These are phyloP conservation scores for Calendula officinalis DNA, from an alignment of 129 eudicot species.

Conservation along the genomic window DNA sequence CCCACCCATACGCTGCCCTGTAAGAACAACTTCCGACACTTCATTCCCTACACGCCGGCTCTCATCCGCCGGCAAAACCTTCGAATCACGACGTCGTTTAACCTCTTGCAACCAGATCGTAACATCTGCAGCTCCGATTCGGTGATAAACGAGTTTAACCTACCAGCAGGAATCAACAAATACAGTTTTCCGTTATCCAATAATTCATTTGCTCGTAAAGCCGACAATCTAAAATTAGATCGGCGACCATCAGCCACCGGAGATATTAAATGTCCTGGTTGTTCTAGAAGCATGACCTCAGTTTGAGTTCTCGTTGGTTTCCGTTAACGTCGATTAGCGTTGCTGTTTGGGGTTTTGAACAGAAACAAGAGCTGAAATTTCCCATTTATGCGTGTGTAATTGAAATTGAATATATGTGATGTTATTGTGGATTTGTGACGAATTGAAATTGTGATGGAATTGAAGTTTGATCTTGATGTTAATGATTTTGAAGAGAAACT, in stretches of 20 bases:
- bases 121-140: constrained; percentile 40
- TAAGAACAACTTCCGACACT: background rate
- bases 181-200: constrained; percentile 32
- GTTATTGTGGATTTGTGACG: background rate
- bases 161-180: constrained; percentile 38
- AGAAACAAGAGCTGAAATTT: constrained; percentile 34
- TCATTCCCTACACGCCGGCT: background rate
- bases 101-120: constrained; percentile 9
- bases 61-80: constrained; percentile 33
- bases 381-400: constrained; percentile 26
- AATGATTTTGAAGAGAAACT: too few relatives aligned
- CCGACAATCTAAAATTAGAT: constrained; percentile 24
- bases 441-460: background rate
- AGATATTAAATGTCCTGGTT: constrained; percentile 47
- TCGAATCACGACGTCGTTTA: constrained; percentile 27
- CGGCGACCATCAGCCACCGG: constrained; percentile 16
- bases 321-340: constrained; percentile 39
- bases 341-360: constrained; percentile 13
- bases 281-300: constrained; percentile 51
- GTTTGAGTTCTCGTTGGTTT: constrained; percentile 10
- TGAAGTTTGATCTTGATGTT: too few relatives aligned
- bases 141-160: constrained; percentile 36
- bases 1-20: background rate
- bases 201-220: constrained; percentile 43
- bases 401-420: too few relatives aligned